phyloP scores from a whole-genome alignment of 495 filamentous ascomycete genomes.

The Neurospora pannonica region DNA sequence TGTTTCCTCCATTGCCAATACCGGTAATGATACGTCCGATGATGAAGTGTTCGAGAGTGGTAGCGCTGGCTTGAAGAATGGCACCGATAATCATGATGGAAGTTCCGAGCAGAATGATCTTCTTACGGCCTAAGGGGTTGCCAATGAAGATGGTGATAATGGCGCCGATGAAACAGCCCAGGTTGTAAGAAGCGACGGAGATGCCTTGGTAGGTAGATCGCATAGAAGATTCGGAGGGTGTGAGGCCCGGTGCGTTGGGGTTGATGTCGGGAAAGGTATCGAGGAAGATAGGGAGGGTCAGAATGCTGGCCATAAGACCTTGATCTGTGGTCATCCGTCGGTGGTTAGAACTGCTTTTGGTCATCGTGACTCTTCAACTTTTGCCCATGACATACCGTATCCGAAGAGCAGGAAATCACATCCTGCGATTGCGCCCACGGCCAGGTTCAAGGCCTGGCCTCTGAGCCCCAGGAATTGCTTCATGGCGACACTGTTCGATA shows the following conservation, averaged over 20 bases:
- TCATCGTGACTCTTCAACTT: neutral
- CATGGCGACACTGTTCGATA: constrained; percentile 15
- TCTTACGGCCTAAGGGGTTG: constrained; percentile 58
- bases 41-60: constrained; percentile 44
- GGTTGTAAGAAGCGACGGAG: constrained; percentile 44
- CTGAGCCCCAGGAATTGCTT: constrained; percentile 54
- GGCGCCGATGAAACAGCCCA: constrained; percentile 69
- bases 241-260: constrained; percentile 25
- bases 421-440: constrained; percentile 58
- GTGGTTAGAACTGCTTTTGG: neutral
- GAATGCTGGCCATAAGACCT: constrained; percentile 52
- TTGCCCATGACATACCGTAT: constrained; percentile 23
- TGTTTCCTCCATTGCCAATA: constrained; percentile 31
- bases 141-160: constrained; percentile 62
- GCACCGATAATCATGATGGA: constrained; percentile 64
- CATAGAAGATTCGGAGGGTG: constrained; percentile 19
- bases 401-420: constrained; percentile 55
- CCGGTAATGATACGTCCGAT: constrained; percentile 50
- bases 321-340: constrained; percentile 17
- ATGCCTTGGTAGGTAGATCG: constrained; percentile 50
- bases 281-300: constrained; percentile 45
- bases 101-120: constrained; percentile 61
- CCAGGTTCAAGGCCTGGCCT: constrained; percentile 55
- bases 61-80: constrained; percentile 50
- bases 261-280: constrained; percentile 49